phyloP scores from a whole-genome alignment of 2,329 filamentous ascomycete genomes.

The Corynespora cassiicola region DNA sequence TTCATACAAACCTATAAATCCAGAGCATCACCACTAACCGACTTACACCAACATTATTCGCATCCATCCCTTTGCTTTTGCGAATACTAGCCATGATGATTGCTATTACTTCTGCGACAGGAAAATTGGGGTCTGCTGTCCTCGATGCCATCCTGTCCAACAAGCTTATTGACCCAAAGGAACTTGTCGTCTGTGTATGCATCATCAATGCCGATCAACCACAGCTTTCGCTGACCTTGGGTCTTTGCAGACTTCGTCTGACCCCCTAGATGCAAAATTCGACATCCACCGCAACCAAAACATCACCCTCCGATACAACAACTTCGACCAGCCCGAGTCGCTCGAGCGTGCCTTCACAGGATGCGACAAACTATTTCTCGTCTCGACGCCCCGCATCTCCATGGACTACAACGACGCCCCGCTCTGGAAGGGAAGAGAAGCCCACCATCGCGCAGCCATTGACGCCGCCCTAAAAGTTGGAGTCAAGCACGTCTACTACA shows the following conservation, averaged over 20 bases:
- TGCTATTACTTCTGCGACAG: constrained; percentile 53
- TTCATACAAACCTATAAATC: too few relatives aligned
- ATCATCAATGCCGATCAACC: constrained; percentile 5
- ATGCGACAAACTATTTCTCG: constrained; percentile 52
- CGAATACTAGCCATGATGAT: too few relatives aligned
- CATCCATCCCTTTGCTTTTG: background rate
- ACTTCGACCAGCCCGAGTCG: constrained; percentile 46
- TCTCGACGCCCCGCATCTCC: constrained; percentile 51
- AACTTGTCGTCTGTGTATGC: constrained; percentile 48
- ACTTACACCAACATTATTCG: too few relatives aligned
- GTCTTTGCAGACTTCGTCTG: constrained; percentile 24
- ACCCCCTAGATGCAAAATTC: constrained; percentile 26
- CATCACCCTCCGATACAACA: constrained; percentile 45
- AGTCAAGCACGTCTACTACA: constrained; percentile 55
- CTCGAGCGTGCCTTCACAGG: constrained; percentile 45
- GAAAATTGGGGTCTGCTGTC: constrained; percentile 54
- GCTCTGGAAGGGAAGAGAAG: constrained; percentile 50
- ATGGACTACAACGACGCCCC: constrained; percentile 54
- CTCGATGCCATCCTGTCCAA: constrained; percentile 50
- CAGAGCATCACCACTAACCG: too few relatives aligned
- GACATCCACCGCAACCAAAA: constrained; percentile 33
- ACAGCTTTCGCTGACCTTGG: background rate
- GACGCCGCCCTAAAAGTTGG: constrained; percentile 49
- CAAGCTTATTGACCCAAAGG: constrained; percentile 42
- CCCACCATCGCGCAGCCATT: constrained; percentile 52